A percentile compares a stretch with the other conserved stretches of the same genome.
These are phyloP conservation scores for Venturia effusa DNA, from an alignment of 2,329 filamentous ascomycete species.

Conservation along the genomic window DNA sequence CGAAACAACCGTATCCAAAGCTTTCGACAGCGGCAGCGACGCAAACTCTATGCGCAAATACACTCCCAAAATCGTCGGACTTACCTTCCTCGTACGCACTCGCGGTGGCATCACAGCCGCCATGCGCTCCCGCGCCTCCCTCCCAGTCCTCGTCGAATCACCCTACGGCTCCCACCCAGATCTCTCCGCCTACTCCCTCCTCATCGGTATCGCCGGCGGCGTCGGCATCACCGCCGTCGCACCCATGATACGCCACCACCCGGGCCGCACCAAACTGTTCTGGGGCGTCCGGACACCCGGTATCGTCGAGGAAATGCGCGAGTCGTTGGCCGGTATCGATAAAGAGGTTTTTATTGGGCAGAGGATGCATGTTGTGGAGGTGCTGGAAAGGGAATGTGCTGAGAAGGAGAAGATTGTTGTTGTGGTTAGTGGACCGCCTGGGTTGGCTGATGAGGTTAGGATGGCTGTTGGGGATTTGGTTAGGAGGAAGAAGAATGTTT, in stretches of 20 bases:
- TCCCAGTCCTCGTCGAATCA: conserved; percentile 30
- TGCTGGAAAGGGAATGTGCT: conserved; percentile 24
- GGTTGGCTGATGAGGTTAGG: conserved; percentile 31
- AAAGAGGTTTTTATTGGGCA: conserved; percentile 27
- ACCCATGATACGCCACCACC: conserved; percentile 22
- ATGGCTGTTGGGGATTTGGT: conserved; percentile 18
- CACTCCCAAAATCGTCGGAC: conserved; percentile 14
- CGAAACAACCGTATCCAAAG: conserved; percentile 80
- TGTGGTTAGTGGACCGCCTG: conserved; percentile 32
- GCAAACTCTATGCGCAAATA: background rate
- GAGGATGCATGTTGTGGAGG: conserved; percentile 22
- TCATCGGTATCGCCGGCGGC: conserved; percentile 30
- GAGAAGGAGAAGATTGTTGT: conserved; percentile 27
- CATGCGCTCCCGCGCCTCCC: conserved; percentile 19
- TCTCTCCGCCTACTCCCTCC: conserved; percentile 17
- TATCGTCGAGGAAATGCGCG: conserved; percentile 23
- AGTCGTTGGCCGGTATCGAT: conserved; percentile 20
- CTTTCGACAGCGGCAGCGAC: conserved; percentile 48
- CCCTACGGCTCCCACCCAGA: conserved; percentile 28
- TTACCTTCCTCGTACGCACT: conserved; percentile 29
- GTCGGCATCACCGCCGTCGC: conserved; percentile 37
- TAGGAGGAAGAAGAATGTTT: background rate
- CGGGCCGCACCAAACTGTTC: conserved; percentile 29
- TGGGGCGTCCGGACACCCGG: conserved; percentile 27
- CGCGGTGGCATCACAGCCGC: conserved; percentile 26